Evolutionary conservation across 1,284 basidiomycete species (phyloP).

Genomic region (Golubevia pallescens): DNA sequence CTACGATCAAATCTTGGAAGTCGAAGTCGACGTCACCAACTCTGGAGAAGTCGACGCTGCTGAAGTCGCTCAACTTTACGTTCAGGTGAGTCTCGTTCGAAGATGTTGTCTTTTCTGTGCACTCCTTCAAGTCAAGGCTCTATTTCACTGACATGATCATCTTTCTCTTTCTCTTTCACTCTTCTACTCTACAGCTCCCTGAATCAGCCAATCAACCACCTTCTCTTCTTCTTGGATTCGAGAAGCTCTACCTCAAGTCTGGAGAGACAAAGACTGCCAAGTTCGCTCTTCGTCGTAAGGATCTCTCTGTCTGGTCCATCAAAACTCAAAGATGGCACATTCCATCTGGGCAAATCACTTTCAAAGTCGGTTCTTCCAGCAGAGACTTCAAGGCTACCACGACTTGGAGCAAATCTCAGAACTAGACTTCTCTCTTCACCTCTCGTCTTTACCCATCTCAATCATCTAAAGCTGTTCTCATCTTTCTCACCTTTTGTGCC

Average conservation of each 20-base stretch:
- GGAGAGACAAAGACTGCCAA: slow-evolving; percentile 25
- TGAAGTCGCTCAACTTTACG: slow-evolving; percentile 2
- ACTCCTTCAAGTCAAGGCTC: too few species aligned
- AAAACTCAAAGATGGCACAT: slow-evolving; percentile 25
- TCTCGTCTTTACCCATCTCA: too few species aligned
- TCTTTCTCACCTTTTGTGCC: too few species aligned
- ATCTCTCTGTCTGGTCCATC: slow-evolving; percentile 24
- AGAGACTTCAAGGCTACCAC: too few species aligned
- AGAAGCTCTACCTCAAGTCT: slow-evolving; percentile 18
- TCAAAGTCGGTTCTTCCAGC: slow-evolving; percentile 13
- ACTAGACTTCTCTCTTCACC: too few species aligned
- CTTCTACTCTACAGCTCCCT: not conserved
- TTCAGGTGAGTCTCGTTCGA: slow-evolving; percentile 1
- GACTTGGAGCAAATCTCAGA: too few species aligned
- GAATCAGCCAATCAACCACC: slow-evolving; percentile 13
- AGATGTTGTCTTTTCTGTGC: too few species aligned
- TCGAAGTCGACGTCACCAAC: slow-evolving; percentile 14
- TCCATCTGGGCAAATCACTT: slow-evolving; percentile 16
- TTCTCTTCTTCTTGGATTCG: slow-evolving; percentile 31
- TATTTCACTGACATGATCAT: too few species aligned
- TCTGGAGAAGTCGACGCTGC: not conserved
- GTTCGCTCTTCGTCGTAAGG: slow-evolving; percentile 27
- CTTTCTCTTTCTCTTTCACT: not conserved
- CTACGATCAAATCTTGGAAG: slow-evolving; percentile 22
- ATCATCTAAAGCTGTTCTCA: too few species aligned